Evolutionary conservation across 257 asterid genomes (phyloP), one percentile per base, ranked within the genome.

Genomic region (Echium plantagineum): DNA sequence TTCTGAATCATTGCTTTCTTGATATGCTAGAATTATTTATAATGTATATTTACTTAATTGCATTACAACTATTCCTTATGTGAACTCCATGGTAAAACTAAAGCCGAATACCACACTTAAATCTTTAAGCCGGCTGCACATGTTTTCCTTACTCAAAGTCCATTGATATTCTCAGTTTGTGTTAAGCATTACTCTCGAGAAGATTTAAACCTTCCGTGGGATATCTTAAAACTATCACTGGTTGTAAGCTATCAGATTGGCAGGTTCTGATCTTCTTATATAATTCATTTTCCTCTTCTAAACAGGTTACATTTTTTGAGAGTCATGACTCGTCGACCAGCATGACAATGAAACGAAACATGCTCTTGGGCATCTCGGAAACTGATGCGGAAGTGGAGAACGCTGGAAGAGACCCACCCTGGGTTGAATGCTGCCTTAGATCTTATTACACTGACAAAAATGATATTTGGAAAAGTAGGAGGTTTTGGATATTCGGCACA

Each of bases 381-480:
- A 73, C 46, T 38, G 72, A 61, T 18, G 57, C 58, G 19, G 74
- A 60, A 59, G 21, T 12, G 57, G 62, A 62, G 24, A 58, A 20
- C 56, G 70, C 46, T 32, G 24, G 77, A 10, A 77, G 90, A 74
- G 77, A 76, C 66, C 97, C 94, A 21, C 89, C 88, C 9, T 90
- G 97, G 94, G 56, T 84, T 24, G 75, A 76, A 49, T 78, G 85
- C 67, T 89, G 95, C 79, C 58, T 89, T 71, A 71, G 62, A 60
- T 84, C 95, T 62, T 89, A 81, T 67, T 83, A 77, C 31, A 26
- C 65, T 0, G 80, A 81, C 52, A 61, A 72, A 63, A 59, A 21
- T 57, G 83, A 89, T 57, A 9, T 28, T 21, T 86, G 94, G 95
- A 93, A 86, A 8, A 84, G 79, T 67, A 78, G 94, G 69, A 75